Evolutionary conservation across 129 eudicot genomes (phyloP), one percentile per base, ranked within the genome.

Genomic region (Solidago caesia): DNA sequence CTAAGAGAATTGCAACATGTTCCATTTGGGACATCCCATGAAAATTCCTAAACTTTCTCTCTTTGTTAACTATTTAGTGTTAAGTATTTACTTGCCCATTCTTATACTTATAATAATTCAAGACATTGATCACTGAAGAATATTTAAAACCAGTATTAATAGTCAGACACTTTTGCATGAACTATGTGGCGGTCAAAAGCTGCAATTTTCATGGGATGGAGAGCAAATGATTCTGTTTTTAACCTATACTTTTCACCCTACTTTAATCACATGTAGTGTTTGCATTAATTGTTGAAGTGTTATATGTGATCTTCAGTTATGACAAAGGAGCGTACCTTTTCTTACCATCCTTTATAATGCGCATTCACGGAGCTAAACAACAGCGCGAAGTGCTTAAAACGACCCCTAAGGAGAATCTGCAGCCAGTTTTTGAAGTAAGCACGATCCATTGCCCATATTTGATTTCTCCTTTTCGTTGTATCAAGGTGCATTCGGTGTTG

Each of bases 301-400:
- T 45, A 41, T 82, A 57, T 76, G 26, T 66, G 63, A 59, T 75
- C 12, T 51, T 9, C 81, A 93, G 98, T 64, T 88, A 90, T 81
- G 98, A 90, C 86, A 88, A 88, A 80, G 98, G 98, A 77, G 98
- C 85, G 56, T 80, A 93, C 82, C 78, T 93, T 41, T 87, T 84
- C 79, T 80, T 93, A 69, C 95, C 92, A 0, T 93, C 98, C 7
- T 93, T 71, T 85, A 75, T 90, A 60, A 93, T 93, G 98, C 98
- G 97, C 64, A 90, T 85, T 56, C 98, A 83, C 67, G 97, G 98
- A 77, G 82, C 92, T 15, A 89, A 81, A 71, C 91, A 88, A 76
- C 98, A 90, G 67, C 87, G 98, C 15, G 96, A 86, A 71, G 86
- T 88, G 46, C 71, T 93, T 80, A 88, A 80, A 77, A 88, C 83